phyloP scores from a whole-genome alignment of 2,329 filamentous ascomycete species.

The Amauroascus verrucosus region DNA sequence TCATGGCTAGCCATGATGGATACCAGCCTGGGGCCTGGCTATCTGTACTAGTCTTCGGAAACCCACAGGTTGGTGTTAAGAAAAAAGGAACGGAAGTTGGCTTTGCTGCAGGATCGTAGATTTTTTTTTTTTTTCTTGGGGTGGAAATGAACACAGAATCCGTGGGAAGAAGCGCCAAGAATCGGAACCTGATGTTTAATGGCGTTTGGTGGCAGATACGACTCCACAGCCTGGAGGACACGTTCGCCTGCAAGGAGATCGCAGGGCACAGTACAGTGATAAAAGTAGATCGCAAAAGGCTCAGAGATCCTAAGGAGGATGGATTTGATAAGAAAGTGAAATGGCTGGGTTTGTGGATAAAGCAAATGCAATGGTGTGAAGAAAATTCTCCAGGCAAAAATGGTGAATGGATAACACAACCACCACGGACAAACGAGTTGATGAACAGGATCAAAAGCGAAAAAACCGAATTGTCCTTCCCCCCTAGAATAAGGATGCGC shows the following conservation, averaged over 20 bases:
- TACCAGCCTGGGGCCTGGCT: conserved; percentile 20
- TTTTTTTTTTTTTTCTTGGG: neutral
- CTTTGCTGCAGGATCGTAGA: neutral
- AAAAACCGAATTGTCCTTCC: neutral
- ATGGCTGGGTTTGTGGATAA: neutral
- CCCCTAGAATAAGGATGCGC: neutral
- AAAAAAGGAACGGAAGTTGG: neutral
- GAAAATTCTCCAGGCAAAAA: neutral
- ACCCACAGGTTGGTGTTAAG: neutral
- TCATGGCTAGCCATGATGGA: conserved; percentile 35
- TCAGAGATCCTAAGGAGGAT: neutral
- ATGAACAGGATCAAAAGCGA: neutral
- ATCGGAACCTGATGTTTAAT: conserved; percentile 3
- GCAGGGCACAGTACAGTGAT: neutral
- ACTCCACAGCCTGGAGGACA: conserved; percentile 3
- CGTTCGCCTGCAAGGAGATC: neutral
- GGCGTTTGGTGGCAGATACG: conserved; percentile 2
- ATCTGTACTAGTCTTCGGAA: neutral
- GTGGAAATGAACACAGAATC: neutral
- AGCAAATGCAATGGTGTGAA: neutral
- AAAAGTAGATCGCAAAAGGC: neutral
- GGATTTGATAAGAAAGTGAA: neutral
- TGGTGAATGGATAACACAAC: neutral
- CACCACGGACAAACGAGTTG: neutral
- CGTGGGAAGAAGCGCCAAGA: conserved; percentile 11